Evolutionary conservation across 805 yeast species (phyloP).

Genomic region (Grigorovia jiainica): DNA sequence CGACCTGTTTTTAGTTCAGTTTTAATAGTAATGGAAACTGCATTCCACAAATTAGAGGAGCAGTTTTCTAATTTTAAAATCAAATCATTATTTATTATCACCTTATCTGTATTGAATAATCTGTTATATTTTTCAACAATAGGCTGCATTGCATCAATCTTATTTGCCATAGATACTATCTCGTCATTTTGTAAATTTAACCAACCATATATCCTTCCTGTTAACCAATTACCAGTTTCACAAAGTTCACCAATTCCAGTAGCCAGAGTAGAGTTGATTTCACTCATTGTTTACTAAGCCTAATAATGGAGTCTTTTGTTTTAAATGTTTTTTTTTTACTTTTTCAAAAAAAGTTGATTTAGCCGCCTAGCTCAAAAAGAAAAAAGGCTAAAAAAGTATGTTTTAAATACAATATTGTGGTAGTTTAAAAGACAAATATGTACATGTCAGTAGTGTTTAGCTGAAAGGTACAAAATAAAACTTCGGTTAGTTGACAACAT

Average conservation of each 20-base stretch:
- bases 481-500: too few relatives aligned
- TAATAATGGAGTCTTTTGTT: too few relatives aligned
- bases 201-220: conserved; percentile 6
- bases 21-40: conserved; percentile 22
- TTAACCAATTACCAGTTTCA: conserved; percentile 19
- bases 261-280: conserved; percentile 11
- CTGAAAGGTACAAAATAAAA: too few relatives aligned
- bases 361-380: not conserved
- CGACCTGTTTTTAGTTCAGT: conserved; percentile 7
- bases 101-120: conserved; percentile 18
- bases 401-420: too few relatives aligned
- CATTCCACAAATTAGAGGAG: conserved; percentile 33
- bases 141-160: conserved; percentile 21
- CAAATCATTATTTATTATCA: conserved; percentile 12
- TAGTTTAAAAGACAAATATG: too few relatives aligned
- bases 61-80: conserved; percentile 20
- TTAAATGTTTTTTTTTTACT: too few relatives aligned
- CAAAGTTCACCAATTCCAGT: conserved; percentile 15
- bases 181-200: not conserved
- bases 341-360: not conserved
- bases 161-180: conserved; percentile 6
- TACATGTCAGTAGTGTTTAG: too few relatives aligned
- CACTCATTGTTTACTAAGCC: conserved; percentile 4
- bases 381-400: too few relatives aligned
- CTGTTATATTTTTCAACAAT: conserved; percentile 27